These are phyloP conservation scores for Talaromyces sp. DNA, from an alignment of 2,329 filamentous ascomycete genomes.

Conservation along the genomic window DNA sequence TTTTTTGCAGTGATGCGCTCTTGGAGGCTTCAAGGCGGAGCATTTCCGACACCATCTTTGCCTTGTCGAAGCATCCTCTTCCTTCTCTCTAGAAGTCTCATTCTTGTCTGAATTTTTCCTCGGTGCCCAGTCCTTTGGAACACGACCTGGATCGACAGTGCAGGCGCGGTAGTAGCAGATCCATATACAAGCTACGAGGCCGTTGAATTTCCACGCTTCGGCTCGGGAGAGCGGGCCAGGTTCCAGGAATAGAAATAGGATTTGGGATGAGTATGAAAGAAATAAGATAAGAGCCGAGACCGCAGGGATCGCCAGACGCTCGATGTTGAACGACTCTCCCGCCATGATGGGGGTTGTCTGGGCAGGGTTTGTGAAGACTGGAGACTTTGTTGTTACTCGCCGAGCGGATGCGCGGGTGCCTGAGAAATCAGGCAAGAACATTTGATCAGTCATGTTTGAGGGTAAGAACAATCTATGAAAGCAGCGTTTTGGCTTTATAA, in stretches of 20 bases:
- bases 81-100: constrained; percentile 14
- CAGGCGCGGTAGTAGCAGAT: constrained; percentile 57
- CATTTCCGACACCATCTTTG: constrained; percentile 58
- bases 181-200: constrained; percentile 48
- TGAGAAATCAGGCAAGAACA: background rate
- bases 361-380: background rate
- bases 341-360: constrained; percentile 3
- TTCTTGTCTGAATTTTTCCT: constrained; percentile 12
- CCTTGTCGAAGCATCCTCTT: constrained; percentile 17
- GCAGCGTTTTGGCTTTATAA: background rate
- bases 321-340: constrained; percentile 10
- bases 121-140: constrained; percentile 41
- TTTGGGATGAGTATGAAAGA: constrained; percentile 55
- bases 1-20: constrained; percentile 60
- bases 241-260: constrained; percentile 50
- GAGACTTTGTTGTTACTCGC: background rate
- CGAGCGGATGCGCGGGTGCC: background rate
- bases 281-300: constrained; percentile 53
- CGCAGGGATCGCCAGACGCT: constrained; percentile 45
- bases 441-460: background rate
- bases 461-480: background rate
- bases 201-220: constrained; percentile 51
- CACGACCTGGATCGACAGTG: constrained; percentile 51
- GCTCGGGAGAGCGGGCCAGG: constrained; percentile 45
- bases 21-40: constrained; percentile 54